Percentiles rank a stretch among this genome's conserved stretches.
Conservation (phyloP, 1,139 yeast genomes). For the Pichia sp. region DNA sequence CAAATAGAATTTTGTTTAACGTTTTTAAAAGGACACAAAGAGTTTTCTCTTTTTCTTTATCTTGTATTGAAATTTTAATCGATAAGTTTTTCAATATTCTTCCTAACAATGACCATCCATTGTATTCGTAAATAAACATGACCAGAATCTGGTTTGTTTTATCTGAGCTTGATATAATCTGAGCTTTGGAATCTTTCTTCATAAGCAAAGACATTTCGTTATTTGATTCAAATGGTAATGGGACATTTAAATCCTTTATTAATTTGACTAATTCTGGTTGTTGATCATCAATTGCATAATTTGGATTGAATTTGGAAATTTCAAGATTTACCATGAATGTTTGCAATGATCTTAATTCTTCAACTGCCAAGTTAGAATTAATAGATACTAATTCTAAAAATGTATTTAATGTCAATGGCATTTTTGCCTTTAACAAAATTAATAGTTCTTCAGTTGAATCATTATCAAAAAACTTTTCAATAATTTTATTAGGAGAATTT, state of each 20-base stretch:
- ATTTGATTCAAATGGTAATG: conserved; percentile 45
- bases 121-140: conserved; percentile 66
- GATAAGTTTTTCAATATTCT: conserved; percentile 64
- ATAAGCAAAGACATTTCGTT: conserved; percentile 42
- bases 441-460: conserved; percentile 51
- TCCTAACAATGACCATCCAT: conserved; percentile 86
- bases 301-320: conserved; percentile 33
- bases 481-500: conserved; percentile 49
- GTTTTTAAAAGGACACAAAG: conserved; percentile 41
- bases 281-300: conserved; percentile 45
- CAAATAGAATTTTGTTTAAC: conserved; percentile 25
- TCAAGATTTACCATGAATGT: conserved; percentile 51
- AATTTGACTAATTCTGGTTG: conserved; percentile 46
- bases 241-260: conserved; percentile 37
- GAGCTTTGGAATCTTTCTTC: conserved; percentile 60
- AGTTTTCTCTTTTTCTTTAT: conserved; percentile 40
- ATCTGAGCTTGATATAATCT: conserved; percentile 41
- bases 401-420: conserved; percentile 64
- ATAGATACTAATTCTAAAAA: conserved; percentile 56
- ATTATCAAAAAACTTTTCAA: conserved; percentile 53
- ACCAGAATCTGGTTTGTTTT: conserved; percentile 36
- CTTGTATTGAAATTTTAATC: conserved; percentile 32
- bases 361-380: conserved; percentile 61
- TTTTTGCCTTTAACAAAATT: conserved; percentile 59
- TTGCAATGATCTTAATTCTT: conserved; percentile 51